Base-by-base conservation (phyloP, 306 rosid species). In the Sophora flavescens region DNA sequence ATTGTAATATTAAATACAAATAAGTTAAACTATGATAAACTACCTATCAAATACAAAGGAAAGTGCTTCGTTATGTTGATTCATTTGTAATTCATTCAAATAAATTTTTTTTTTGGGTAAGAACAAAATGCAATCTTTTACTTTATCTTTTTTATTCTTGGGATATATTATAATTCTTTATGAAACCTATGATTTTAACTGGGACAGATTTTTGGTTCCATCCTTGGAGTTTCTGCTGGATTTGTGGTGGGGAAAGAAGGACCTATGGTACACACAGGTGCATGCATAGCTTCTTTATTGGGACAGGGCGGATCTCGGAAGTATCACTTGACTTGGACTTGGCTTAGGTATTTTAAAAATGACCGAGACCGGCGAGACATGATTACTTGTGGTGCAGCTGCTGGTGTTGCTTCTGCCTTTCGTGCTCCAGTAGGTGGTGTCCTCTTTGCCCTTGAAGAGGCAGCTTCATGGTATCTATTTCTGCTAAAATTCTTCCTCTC, bases 351-450 rank as follows among this genome's bases (percentile, higher is more conserved):
- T 84, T 93, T 91, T 88, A 91, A 93, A 82, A 91, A 93, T 79
- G 97, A 93, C 72, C 73, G 97, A 65, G 98, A 93, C 84, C 87
- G 97, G 56, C 84, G 97, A 68, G 98, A 93, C 87, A 81, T 93
- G 92, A 93, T 93, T 76, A 91, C 98, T 71, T 91, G 95, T 79
- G 98, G 97, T 70, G 98, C 98, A 15, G 98, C 91, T 63, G 98
- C 97, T 68, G 98, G 98, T 53, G 98, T 93, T 57, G 98, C 98
- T 22, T 93, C 97, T 53, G 98, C 98, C 65, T 89, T 93, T 82
- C 93, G 98, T 65, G 95, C 97, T 48, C 97, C 98, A 30, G 97
- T 93, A 36, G 98, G 98, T 28, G 98, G 98, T 18, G 97, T 93
- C 70, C 98, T 93, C 68, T 93, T 93, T 80, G 93, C 97, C 60